Percentiles rank a stretch among this genome's conserved stretches.
phyloP scores from a whole-genome alignment of 2,329 filamentous ascomycete species.

The Cordyceps militaris region DNA sequence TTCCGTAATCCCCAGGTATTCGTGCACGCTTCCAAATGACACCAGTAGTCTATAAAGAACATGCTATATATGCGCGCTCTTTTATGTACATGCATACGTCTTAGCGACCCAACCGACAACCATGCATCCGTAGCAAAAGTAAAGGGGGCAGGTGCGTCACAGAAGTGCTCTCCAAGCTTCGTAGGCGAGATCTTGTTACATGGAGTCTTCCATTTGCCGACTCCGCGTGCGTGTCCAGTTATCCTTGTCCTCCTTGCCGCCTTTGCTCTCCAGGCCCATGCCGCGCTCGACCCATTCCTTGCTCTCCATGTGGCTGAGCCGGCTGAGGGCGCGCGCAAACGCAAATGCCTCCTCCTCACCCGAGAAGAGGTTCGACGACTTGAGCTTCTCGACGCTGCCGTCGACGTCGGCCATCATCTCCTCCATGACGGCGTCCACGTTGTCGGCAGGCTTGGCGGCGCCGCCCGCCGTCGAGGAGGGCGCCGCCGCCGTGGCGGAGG shows the following conservation, averaged over 20 bases:
- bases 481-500: slow-evolving; percentile 18
- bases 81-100: neutral
- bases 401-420: slow-evolving; percentile 83
- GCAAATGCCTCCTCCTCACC: slow-evolving; percentile 96
- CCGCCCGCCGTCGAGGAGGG: no score
- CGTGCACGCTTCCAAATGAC: neutral
- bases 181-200: slow-evolving; percentile 31
- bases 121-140: neutral
- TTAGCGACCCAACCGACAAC: no score
- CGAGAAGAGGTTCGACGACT: slow-evolving; percentile 78
- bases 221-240: slow-evolving; percentile 59
- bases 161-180: neutral
- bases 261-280: slow-evolving; percentile 56
- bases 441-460: slow-evolving; percentile 20
- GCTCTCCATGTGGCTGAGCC: slow-evolving; percentile 88
- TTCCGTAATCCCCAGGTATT: neutral
- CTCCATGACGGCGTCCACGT: slow-evolving; percentile 63
- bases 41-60: neutral
- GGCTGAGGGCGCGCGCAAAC: slow-evolving; percentile 79
- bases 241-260: slow-evolving; percentile 59
- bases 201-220: slow-evolving; percentile 61
- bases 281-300: slow-evolving; percentile 89
- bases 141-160: neutral
- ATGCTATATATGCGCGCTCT: neutral
- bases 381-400: slow-evolving; percentile 75